phyloP scores from a whole-genome alignment of 2,329 filamentous ascomycete species.

The Diaporthe batatas region DNA sequence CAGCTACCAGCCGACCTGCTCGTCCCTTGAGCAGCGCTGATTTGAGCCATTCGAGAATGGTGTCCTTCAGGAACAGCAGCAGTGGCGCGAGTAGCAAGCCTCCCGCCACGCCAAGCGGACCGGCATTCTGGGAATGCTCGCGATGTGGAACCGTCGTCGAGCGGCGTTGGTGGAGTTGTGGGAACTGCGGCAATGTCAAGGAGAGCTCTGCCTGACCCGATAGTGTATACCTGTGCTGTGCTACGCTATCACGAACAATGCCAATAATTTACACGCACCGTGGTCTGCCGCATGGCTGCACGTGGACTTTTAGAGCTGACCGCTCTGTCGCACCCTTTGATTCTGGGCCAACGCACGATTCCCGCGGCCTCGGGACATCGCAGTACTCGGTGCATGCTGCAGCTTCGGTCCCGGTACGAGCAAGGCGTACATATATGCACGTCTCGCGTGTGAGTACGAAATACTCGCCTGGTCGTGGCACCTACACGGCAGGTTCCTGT shows the following conservation, averaged over 20 bases:
- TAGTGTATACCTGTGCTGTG: neutral
- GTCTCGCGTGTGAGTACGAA: neutral
- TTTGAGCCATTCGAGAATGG: constrained; percentile 40
- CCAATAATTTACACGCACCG: neutral
- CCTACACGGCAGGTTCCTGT: neutral
- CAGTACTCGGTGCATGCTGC: neutral
- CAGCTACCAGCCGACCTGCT: neutral
- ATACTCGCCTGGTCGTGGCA: neutral
- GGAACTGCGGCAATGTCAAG: constrained; percentile 67
- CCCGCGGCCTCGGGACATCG: neutral
- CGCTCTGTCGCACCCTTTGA: neutral
- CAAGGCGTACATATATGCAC: neutral
- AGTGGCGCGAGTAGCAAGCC: constrained; percentile 38
- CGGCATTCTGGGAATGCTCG: constrained; percentile 64
- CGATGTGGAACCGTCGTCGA: constrained; percentile 66
- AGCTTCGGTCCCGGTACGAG: neutral
- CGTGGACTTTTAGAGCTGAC: neutral
- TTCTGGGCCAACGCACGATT: neutral
- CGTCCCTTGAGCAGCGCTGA: constrained; percentile 29
- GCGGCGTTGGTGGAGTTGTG: constrained; percentile 69
- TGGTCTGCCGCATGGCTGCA: neutral
- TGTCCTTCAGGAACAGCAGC: constrained; percentile 41
- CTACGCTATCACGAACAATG: constrained; percentile 28
- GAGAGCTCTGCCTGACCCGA: constrained; percentile 55
- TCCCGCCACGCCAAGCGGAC: constrained; percentile 44